Evolutionary conservation across 179 eudicot genomes (phyloP).

Genomic region (Silene noctiflora): DNA sequence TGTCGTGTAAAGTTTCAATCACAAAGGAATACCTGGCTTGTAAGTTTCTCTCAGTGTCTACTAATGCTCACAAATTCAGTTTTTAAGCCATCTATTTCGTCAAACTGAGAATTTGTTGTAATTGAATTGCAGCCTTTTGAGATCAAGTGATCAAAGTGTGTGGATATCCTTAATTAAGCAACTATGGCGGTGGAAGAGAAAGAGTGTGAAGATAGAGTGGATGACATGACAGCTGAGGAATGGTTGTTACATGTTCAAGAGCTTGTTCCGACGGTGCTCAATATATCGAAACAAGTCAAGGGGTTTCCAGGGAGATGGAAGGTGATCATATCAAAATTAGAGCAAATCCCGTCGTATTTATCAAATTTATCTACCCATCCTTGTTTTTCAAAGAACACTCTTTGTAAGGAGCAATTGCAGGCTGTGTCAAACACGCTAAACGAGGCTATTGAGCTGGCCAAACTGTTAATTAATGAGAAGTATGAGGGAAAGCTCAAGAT

Average conservation of each 20-base stretch:
- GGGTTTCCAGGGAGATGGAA: conserved; percentile 83
- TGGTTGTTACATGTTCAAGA: conserved; percentile 55
- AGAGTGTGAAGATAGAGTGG: conserved; percentile 12
- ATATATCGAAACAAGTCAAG: conserved; percentile 59
- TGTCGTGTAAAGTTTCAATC: conserved; percentile 14
- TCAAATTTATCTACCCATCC: conserved; percentile 92
- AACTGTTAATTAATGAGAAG: conserved; percentile 53
- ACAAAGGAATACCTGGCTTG: background rate
- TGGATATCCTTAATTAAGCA: background rate
- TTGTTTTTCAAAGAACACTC: conserved; percentile 73
- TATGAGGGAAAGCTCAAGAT: conserved; percentile 84
- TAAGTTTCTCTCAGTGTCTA: background rate
- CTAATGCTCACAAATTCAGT: background rate
- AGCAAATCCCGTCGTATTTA: conserved; percentile 62
- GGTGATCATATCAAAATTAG: conserved; percentile 68
- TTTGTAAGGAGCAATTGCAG: conserved; percentile 87
- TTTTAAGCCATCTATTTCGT: background rate
- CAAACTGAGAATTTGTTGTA: background rate
- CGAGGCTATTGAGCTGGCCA: conserved; percentile 60
- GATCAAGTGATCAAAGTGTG: conserved; percentile 4
- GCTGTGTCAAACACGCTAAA: conserved; percentile 60
- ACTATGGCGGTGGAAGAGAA: conserved; percentile 42
- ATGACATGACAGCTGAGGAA: conserved; percentile 34
- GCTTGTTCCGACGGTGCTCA: conserved; percentile 62
- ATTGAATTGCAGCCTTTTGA: conserved; percentile 23